Evolutionary conservation across 176 grass and related monocot species (phyloP).

Genomic region (Carex cristatella): DNA sequence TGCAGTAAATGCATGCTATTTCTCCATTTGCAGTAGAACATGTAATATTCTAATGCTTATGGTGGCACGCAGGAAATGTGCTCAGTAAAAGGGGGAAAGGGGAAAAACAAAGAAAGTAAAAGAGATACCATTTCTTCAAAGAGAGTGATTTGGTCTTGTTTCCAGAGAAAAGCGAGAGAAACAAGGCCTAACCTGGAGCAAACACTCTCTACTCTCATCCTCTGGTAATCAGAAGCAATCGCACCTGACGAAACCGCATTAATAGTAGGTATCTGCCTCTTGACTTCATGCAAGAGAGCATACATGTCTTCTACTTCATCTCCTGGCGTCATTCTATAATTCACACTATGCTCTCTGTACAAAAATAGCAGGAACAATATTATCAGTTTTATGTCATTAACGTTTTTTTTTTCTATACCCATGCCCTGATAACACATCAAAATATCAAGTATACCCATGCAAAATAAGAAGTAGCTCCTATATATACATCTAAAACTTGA

Average conservation of each 20-base stretch:
- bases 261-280: conserved; percentile 56
- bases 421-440: not conserved
- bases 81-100: not conserved
- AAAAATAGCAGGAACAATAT: not conserved
- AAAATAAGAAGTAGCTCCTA: not conserved
- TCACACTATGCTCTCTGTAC: conserved; percentile 59
- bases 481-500: not conserved
- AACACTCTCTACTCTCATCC: conserved; percentile 80
- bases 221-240: conserved; percentile 92
- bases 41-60: not conserved
- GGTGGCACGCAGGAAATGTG: not conserved
- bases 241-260: conserved; percentile 72
- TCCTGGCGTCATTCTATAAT: conserved; percentile 55
- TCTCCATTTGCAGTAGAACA: not conserved
- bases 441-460: not conserved
- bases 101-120: not conserved
- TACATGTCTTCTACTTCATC: conserved; percentile 96
- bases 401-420: not conserved
- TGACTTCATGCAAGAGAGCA: conserved; percentile 62
- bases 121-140: conserved; percentile 80
- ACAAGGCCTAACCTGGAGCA: conserved; percentile 79
- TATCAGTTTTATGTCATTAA: not conserved
- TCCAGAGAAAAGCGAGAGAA: conserved; percentile 86
- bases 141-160: conserved; percentile 82
- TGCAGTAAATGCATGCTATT: not conserved